phyloP scores from a whole-genome alignment of 2,329 filamentous ascomycete genomes.

The Delphinella strobiligena region DNA sequence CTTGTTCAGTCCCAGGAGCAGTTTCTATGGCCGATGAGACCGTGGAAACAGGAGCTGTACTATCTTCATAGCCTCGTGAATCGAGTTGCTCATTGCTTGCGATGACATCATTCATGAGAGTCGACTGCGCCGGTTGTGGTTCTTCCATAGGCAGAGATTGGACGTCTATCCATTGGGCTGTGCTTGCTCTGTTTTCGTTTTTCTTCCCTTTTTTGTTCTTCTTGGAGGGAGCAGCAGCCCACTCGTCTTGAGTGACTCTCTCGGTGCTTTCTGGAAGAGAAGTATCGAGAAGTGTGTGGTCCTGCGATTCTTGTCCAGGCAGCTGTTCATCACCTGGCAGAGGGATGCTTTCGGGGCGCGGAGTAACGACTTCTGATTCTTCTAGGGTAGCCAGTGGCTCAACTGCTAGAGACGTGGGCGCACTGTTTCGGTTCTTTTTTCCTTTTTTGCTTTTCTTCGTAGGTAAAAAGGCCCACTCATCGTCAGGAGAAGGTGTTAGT shows the following conservation, averaged over 20 bases:
- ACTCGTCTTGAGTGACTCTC: background rate
- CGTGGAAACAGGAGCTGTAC: no score
- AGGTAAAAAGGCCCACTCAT: background rate
- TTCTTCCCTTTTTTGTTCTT: constrained; percentile 19
- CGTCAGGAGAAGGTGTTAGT: background rate
- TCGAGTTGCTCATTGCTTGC: no score
- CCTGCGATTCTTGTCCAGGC: background rate
- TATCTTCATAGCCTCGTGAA: no score
- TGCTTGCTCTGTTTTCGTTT: constrained; percentile 16
- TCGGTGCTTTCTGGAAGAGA: background rate
- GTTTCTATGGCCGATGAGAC: no score
- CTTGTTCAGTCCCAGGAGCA: no score
- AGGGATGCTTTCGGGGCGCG: constrained; percentile 3
- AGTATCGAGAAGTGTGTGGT: background rate
- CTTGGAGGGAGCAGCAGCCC: constrained; percentile 2
- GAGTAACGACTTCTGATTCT: background rate
- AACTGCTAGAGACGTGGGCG: no score
- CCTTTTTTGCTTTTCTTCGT: constrained; percentile 11
- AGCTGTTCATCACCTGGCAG: background rate
- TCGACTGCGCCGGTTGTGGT: no score
- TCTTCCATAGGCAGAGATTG: no score
- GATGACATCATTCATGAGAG: no score
- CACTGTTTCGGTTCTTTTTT: constrained; percentile 7
- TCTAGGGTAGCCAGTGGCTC: background rate
- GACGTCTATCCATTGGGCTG: no score